Conservation (phyloP, 768 basidiomycete species). For the Gyrodon lividus region DNA sequence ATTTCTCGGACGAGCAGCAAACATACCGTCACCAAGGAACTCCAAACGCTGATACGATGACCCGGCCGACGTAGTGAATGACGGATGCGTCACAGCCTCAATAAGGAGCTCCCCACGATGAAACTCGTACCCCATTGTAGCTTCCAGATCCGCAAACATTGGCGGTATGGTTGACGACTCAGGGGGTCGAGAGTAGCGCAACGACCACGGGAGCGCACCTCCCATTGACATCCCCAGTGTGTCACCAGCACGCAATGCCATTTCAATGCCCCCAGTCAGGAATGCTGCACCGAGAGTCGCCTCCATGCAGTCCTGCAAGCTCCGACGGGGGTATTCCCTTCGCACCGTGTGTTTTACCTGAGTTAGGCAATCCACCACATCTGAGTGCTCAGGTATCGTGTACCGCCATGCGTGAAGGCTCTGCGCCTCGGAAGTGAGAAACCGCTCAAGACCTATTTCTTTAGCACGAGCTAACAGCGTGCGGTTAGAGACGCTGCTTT, state of each 20-base stretch:
- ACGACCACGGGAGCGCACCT: constrained; percentile 63
- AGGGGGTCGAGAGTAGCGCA: constrained; percentile 46
- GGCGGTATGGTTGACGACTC: constrained; percentile 38
- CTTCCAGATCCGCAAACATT: constrained; percentile 57
- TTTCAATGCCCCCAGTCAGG: constrained; percentile 65
- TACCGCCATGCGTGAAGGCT: constrained; percentile 61
- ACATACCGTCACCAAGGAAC: constrained; percentile 85
- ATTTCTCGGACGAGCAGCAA: background rate
- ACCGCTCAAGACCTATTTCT: constrained; percentile 59
- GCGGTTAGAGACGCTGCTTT: constrained; percentile 65
- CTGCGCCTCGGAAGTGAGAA: constrained; percentile 58
- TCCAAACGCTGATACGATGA: constrained; percentile 84
- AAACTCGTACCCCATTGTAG: constrained; percentile 69
- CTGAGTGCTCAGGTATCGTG: constrained; percentile 38
- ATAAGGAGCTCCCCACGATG: constrained; percentile 58
- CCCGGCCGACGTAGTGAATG: constrained; percentile 52
- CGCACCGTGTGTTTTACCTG: constrained; percentile 31
- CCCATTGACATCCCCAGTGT: constrained; percentile 73
- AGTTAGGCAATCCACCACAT: constrained; percentile 29
- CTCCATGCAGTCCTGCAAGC: constrained; percentile 88
- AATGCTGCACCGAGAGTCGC: constrained; percentile 79
- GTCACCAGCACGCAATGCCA: constrained; percentile 64
- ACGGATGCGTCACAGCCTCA: constrained; percentile 86
- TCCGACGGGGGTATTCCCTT: constrained; percentile 60
- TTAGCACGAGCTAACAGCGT: constrained; percentile 68